Evolutionary conservation across 192 early-diverging fungal species (phyloP), one percentile per base, ranked within the genome.

Genomic region (Tieghemiomyces parasiticus): DNA sequence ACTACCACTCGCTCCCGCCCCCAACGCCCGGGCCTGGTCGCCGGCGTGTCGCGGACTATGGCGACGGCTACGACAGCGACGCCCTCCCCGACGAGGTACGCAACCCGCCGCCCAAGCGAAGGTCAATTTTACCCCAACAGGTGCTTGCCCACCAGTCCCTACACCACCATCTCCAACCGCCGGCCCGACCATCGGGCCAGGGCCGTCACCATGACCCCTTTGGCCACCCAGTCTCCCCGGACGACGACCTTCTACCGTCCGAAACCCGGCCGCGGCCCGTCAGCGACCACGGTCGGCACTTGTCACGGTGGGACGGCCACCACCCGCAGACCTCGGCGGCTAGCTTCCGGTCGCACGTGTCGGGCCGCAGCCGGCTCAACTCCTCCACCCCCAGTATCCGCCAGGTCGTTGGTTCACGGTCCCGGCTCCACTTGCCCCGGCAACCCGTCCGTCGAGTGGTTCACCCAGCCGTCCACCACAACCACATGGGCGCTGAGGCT

Each of bases 61-160:
- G 24, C 13, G 10, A 14, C 14, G 4, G 22, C 47, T 6, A 25
- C 47, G 13, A 25, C 24, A 4, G 13, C 47, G 4, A 22, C n/a
- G 22, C 10, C 14, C 47, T n/a, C 47, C 47, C n/a, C n/a, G n/a
- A n/a, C n/a, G n/a, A n/a, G n/a, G n/a, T n/a, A n/a, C n/a, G n/a
- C n/a, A n/a, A n/a, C n/a, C n/a, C n/a, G n/a, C 4, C 22, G 6
- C 24, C 47, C 20, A 48, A 25, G 22, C 20, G 20, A 3, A 10
- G 29, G 32, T 56, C 54, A 12, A 56, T 56, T 24, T 24, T 56
- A 13, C 54, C 54, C 16, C 29, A 56, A 2, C 54, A 56, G 14
- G 54, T 56, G 30, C 34, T 56, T 16, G 29, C 54, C 32, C 54
- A 56, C 31, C 54, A 34, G 32, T 26, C 54, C 54, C 54, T 56